Conservation (phyloP, 2,329 filamentous ascomycete species). For the Arachnomyces sp. region DNA sequence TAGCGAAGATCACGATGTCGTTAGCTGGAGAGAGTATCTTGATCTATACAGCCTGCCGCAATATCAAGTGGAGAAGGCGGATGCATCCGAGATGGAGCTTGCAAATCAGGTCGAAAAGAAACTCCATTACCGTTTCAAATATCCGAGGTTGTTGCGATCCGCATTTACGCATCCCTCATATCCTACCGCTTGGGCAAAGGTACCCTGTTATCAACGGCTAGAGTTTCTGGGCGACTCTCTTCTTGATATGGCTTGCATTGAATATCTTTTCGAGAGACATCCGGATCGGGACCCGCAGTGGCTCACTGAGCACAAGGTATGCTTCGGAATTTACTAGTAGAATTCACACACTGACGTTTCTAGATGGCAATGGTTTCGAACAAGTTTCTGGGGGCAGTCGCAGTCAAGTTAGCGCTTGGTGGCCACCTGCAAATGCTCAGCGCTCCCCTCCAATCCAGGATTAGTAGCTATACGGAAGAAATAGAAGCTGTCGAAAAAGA, state of each 20-base stretch:
- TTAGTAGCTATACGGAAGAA: slow-evolving; percentile 42
- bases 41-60: slow-evolving; percentile 58
- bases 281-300: slow-evolving; percentile 83
- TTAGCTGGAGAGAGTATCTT: slow-evolving; percentile 65
- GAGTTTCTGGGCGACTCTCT: slow-evolving; percentile 89
- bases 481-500: slow-evolving; percentile 25
- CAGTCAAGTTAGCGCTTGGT: slow-evolving; percentile 71
- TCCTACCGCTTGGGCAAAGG: slow-evolving; percentile 62
- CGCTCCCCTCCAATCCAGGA: slow-evolving; percentile 33
- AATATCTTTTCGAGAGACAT: slow-evolving; percentile 69
- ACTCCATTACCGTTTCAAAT: slow-evolving; percentile 61
- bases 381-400: slow-evolving; percentile 78
- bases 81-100: slow-evolving; percentile 62
- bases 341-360: slow-evolving; percentile 1
- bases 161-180: slow-evolving; percentile 87
- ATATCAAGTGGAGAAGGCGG: slow-evolving; percentile 59
- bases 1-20: slow-evolving; percentile 61
- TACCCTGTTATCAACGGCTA: slow-evolving; percentile 82
- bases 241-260: slow-evolving; percentile 77
- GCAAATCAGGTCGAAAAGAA: slow-evolving; percentile 56
- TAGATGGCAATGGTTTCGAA: slow-evolving; percentile 97
- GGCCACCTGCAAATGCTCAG: slow-evolving; percentile 54
- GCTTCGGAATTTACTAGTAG: slow-evolving; percentile 5
- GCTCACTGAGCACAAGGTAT: slow-evolving; percentile 86
- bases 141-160: slow-evolving; percentile 68